A percentile compares a stretch with the other conserved stretches of the same genome.
phyloP scores from a whole-genome alignment of 2,329 filamentous ascomycete species.

The Apiospora sp. region DNA sequence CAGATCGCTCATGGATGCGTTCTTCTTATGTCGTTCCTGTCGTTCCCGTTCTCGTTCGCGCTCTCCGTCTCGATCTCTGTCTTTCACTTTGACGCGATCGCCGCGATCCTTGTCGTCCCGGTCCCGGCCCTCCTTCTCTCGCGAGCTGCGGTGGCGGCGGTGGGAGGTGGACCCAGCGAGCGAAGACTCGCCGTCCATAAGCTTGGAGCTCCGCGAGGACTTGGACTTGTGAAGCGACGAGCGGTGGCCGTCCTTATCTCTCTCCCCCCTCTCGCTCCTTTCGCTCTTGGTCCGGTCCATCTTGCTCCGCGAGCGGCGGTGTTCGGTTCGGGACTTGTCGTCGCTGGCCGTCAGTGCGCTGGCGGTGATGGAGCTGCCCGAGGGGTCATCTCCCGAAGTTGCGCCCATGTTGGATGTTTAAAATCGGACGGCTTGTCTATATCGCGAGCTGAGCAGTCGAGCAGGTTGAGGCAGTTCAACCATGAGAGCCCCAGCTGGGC shows the following conservation, averaged over 20 bases:
- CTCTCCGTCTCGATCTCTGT: slow-evolving; percentile 26
- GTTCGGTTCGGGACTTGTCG: slow-evolving; percentile 28
- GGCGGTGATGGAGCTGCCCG: slow-evolving; percentile 20
- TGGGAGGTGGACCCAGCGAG: slow-evolving; percentile 30
- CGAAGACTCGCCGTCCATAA: slow-evolving; percentile 32
- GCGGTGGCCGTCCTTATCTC: slow-evolving; percentile 35
- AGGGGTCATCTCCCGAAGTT: slow-evolving; percentile 8
- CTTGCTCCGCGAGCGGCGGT: slow-evolving; percentile 25
- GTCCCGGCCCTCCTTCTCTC: slow-evolving; percentile 38
- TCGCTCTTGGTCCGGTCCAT: slow-evolving; percentile 26
- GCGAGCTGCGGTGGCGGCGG: slow-evolving; percentile 42
- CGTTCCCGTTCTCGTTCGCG: slow-evolving; percentile 24
- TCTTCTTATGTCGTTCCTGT: slow-evolving; percentile 37
- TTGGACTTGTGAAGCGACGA: slow-evolving; percentile 36
- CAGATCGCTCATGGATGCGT: slow-evolving; percentile 43
- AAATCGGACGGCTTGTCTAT: neutral
- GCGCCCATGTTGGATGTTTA: slow-evolving; percentile 27
- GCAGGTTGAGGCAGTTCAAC: slow-evolving; percentile 19
- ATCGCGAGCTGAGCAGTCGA: slow-evolving; percentile 17
- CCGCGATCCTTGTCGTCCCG: slow-evolving; percentile 21
- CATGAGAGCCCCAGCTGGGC: slow-evolving; percentile 43
- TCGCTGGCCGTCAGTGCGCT: slow-evolving; percentile 30
- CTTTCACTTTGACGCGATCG: slow-evolving; percentile 21
- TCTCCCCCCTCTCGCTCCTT: slow-evolving; percentile 27
- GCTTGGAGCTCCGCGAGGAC: slow-evolving; percentile 40